Evolutionary conservation across 768 basidiomycete species (phyloP), one percentile per base, ranked within the genome.

Genomic region (Pleurotus djamor): DNA sequence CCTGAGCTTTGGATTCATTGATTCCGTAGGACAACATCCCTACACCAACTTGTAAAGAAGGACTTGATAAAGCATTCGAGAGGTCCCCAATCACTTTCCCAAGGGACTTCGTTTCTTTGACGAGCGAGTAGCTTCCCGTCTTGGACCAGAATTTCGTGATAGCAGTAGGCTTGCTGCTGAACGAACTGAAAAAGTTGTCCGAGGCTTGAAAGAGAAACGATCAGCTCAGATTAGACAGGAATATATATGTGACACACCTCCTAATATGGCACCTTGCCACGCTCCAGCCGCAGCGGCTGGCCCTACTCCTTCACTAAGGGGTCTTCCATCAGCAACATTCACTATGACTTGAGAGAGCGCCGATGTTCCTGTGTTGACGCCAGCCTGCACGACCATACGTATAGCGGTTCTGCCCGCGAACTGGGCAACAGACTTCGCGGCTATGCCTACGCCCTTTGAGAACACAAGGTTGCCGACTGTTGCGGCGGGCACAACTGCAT

Each of bases 401-500:
- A 56, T 56, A 33, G 37, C 44, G 12, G 37, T 56, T 32, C 54
- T n/a, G 54, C 41, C 16, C 3, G 35, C 54, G 33, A 56, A 56
- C 8, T 17, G 21, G 16, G 28, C 54, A 8, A 56, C 41, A 9
- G 32, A 16, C 41, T 56, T 56, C 28, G 28, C 9, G 7, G 37
- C 33, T 5, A 41, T 43, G 12, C 36, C 54, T 13, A 41, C 16
- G 21, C 37, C 52, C 4, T 28, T 44, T 37, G 52, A 34, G 8
- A 21, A n/a, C 12, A 44, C 16, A 9, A 56, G 16, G 33, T 56
- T 56, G 41, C 37, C 54, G 54, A 43, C 16, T 28, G 54, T 34
- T 9, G 50, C 61, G n/a, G 61, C 61, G 13, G 61, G 61, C 3
- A 62, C 49, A 5, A 52, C 58, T 14, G 58, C n/a, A 49, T 62